These are phyloP conservation scores for Fusarium concolor DNA, from an alignment of 2,329 filamentous ascomycete species.

Conservation along the genomic window DNA sequence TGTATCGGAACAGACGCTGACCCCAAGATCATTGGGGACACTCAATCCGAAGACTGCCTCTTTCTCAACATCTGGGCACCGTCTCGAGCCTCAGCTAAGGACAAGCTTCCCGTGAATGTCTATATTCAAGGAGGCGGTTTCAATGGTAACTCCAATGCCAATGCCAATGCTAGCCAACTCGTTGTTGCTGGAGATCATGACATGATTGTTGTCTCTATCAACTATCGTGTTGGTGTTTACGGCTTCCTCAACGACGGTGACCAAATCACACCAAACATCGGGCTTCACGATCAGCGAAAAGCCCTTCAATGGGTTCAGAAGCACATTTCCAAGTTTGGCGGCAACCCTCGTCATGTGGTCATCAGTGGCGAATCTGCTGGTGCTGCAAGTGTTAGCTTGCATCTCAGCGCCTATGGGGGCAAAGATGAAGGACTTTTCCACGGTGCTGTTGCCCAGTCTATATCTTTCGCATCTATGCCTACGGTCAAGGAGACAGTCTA, in stretches of 20 bases:
- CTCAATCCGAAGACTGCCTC: slow-evolving; percentile 73
- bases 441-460: slow-evolving; percentile 62
- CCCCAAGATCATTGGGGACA: slow-evolving; percentile 38
- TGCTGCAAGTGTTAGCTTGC: slow-evolving; percentile 72
- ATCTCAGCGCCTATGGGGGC: slow-evolving; percentile 68
- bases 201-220: slow-evolving; percentile 78
- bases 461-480: slow-evolving; percentile 63
- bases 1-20: slow-evolving; percentile 49
- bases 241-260: slow-evolving; percentile 75
- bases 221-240: slow-evolving; percentile 80
- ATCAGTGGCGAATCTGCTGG: slow-evolving; percentile 77
- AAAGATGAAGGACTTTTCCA: slow-evolving; percentile 62
- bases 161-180: slow-evolving; percentile 72
- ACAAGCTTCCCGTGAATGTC: slow-evolving; percentile 72
- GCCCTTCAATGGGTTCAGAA: slow-evolving; percentile 76
- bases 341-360: slow-evolving; percentile 74
- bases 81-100: slow-evolving; percentile 58
- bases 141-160: slow-evolving; percentile 59
- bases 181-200: slow-evolving; percentile 65
- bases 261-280: slow-evolving; percentile 71
- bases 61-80: slow-evolving; percentile 75
- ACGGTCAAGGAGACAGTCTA: slow-evolving; percentile 62
- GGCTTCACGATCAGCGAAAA: slow-evolving; percentile 76
- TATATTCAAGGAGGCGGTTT: slow-evolving; percentile 72
- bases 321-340: slow-evolving; percentile 75